phyloP scores from a whole-genome alignment of 805 yeast species.

The Candida boleticola region DNA sequence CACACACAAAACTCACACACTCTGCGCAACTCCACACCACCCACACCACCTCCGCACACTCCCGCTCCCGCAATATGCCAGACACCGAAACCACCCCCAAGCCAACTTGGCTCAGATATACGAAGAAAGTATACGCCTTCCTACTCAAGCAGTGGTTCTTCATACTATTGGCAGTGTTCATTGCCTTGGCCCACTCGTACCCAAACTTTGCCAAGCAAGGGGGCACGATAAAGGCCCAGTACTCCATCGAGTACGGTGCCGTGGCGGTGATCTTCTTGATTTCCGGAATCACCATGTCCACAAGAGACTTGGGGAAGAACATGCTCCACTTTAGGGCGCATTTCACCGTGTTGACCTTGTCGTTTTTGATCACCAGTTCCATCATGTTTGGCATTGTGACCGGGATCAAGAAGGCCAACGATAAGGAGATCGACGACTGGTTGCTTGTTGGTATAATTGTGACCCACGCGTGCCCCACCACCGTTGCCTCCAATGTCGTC shows the following conservation, averaged over 20 bases:
- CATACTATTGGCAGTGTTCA: constrained; percentile 64
- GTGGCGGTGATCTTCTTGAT: constrained; percentile 83
- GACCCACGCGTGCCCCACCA: constrained; percentile 87
- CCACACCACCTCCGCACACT: too few species aligned
- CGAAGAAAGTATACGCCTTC: constrained; percentile 17
- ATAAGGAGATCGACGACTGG: constrained; percentile 67
- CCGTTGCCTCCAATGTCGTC: constrained; percentile 87
- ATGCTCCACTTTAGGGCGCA: constrained; percentile 82
- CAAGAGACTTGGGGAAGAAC: constrained; percentile 59
- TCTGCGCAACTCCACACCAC: too few species aligned
- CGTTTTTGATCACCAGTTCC: constrained; percentile 69
- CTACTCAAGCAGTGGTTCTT: constrained; percentile 69
- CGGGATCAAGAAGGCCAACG: constrained; percentile 60
- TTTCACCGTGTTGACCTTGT: constrained; percentile 59
- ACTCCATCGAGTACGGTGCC: constrained; percentile 79
- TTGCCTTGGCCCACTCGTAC: constrained; percentile 72
- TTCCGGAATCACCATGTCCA: constrained; percentile 76
- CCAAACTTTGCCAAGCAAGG: constrained; percentile 85
- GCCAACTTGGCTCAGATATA: constrained; percentile 11
- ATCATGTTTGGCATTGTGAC: constrained; percentile 71
- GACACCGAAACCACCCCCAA: too few species aligned
- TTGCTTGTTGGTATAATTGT: constrained; percentile 77
- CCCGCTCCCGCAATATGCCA: too few species aligned
- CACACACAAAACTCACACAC: too few species aligned
- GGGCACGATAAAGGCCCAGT: constrained; percentile 72